Conservation (phyloP, 2,329 filamentous ascomycete species). For the Pyrenochaeta sp. region DNA sequence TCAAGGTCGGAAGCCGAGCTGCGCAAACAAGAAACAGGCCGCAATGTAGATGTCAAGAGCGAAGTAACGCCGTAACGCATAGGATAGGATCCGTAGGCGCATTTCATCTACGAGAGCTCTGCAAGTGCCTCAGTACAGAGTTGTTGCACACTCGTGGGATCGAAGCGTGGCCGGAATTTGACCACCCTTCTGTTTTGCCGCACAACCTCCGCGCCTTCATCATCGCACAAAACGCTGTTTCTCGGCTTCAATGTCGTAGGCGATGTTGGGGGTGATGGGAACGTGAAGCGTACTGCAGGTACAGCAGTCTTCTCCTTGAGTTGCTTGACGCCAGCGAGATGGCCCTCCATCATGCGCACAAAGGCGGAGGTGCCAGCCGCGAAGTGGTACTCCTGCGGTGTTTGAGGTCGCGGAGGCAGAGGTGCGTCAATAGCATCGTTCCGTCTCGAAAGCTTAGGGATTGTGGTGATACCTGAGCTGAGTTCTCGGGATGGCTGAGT, state of each 20-base stretch:
- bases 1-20: not conserved
- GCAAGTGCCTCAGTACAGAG: constrained; percentile 41
- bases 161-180: constrained; percentile 39
- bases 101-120: constrained; percentile 24
- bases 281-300: constrained; percentile 20
- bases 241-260: constrained; percentile 19
- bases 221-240: constrained; percentile 15
- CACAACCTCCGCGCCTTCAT: constrained; percentile 20
- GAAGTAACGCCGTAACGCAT: too few species aligned
- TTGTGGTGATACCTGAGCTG: not conserved
- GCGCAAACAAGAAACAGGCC: not conserved
- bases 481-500: constrained; percentile 4
- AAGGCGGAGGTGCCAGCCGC: constrained; percentile 38
- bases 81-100: not conserved
- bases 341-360: constrained; percentile 34
- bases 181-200: constrained; percentile 24
- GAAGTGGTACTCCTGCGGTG: constrained; percentile 29
- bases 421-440: constrained; percentile 13
- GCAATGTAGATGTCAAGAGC: too few species aligned
- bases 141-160: constrained; percentile 33
- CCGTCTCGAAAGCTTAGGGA: constrained; percentile 6
- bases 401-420: constrained; percentile 8
- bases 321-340: constrained; percentile 35
- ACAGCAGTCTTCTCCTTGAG: constrained; percentile 27
- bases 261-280: constrained; percentile 24